A percentile compares a stretch with the other conserved stretches of the same genome.
Evolutionary conservation across 495 filamentous ascomycete genomes (phyloP).

Genomic region (Bryoglossum gracile): DNA sequence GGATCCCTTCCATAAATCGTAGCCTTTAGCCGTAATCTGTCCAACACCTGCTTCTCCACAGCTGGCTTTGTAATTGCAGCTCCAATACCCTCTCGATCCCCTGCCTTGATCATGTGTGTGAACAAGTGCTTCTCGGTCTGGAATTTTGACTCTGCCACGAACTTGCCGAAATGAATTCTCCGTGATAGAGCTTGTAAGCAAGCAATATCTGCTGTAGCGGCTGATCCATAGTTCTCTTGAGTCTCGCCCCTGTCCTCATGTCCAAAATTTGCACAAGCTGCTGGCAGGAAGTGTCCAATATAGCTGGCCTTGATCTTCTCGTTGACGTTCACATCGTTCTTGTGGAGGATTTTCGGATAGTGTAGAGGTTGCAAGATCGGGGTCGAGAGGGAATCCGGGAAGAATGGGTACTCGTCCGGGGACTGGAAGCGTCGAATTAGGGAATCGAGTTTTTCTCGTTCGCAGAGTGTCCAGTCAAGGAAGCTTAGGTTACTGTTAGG

Average conservation of each 20-base stretch:
- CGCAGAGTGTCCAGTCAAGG: constrained; percentile 85
- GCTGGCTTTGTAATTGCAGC: constrained; percentile 82
- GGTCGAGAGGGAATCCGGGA: constrained; percentile 69
- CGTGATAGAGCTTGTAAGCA: constrained; percentile 88
- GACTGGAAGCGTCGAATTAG: constrained; percentile 90
- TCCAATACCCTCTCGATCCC: constrained; percentile 73
- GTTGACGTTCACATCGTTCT: constrained; percentile 90
- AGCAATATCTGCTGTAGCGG: constrained; percentile 83
- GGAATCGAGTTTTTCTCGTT: constrained; percentile 89
- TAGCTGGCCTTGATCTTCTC: constrained; percentile 78
- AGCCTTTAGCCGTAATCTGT: constrained; percentile 82
- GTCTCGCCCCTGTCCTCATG: constrained; percentile 74
- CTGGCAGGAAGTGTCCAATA: constrained; percentile 72
- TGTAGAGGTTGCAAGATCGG: constrained; percentile 81
- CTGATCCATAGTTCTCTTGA: constrained; percentile 91
- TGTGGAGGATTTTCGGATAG: constrained; percentile 88
- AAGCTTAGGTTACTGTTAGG: constrained; percentile 69
- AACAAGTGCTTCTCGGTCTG: constrained; percentile 72
- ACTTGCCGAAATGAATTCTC: constrained; percentile 96
- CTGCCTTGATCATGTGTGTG: constrained; percentile 68
- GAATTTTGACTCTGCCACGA: constrained; percentile 98
- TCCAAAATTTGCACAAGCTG: constrained; percentile 64
- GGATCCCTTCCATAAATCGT: constrained; percentile 94
- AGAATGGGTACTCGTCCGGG: constrained; percentile 98
- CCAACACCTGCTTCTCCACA: constrained; percentile 89